Evolutionary conservation across 116 monocot species (phyloP).

Genomic region (Posidonia oceanica): DNA sequence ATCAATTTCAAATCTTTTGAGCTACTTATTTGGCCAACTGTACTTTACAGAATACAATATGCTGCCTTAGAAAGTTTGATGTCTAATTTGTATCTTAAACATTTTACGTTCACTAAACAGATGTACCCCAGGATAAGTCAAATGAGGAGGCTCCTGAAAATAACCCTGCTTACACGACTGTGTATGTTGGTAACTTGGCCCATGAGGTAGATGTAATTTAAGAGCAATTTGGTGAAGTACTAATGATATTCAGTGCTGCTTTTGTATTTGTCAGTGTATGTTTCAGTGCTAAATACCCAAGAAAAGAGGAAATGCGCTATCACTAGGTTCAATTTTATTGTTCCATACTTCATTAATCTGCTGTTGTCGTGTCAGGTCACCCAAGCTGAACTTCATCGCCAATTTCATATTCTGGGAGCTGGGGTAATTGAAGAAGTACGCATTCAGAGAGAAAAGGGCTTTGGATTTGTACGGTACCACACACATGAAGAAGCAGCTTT

Average conservation of each 20-base stretch:
- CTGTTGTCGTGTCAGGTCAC: conserved; percentile 33
- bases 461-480: conserved; percentile 89
- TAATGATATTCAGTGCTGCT: background rate
- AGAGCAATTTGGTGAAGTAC: background rate
- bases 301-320: background rate
- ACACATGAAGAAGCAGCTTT: conserved; percentile 83
- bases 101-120: conserved; percentile 12
- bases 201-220: conserved; percentile 37
- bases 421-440: conserved; percentile 89
- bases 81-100: background rate
- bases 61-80: background rate
- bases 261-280: background rate
- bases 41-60: too few species aligned
- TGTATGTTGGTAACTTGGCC: conserved; percentile 73
- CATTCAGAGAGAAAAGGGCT: conserved; percentile 81
- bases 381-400: conserved; percentile 78
- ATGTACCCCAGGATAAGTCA: conserved; percentile 26
- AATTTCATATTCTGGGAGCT: conserved; percentile 64
- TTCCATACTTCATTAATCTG: background rate
- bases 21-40: too few species aligned
- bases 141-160: conserved; percentile 52
- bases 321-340: background rate
- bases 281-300: background rate
- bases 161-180: conserved; percentile 69
- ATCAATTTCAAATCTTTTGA: too few species aligned